Evolutionary conservation across 2,329 filamentous ascomycete genomes (phyloP).

Genomic region (Fusarium coffeatum): DNA sequence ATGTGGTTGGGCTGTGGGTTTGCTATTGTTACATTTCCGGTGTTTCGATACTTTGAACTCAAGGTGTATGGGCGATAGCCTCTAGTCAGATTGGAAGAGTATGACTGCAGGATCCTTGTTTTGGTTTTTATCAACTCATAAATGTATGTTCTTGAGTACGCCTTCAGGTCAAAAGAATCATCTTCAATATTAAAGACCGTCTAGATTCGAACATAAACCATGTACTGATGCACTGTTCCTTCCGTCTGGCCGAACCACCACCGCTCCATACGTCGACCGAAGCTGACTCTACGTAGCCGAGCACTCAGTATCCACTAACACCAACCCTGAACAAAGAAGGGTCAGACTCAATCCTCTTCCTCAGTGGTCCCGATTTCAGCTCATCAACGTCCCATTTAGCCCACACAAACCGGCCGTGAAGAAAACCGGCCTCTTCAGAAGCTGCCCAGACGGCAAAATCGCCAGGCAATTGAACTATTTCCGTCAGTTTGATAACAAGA

Average conservation of each 20-base stretch:
- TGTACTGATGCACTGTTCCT: fast-evolving
- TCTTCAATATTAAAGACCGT: background rate
- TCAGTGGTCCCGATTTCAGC: constrained; percentile 1
- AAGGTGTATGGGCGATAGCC: constrained; percentile 41
- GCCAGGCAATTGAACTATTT: background rate
- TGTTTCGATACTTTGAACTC: constrained; percentile 47
- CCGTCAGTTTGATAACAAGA: fast-evolving
- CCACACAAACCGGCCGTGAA: constrained; percentile 13
- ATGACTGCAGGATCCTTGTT: background rate
- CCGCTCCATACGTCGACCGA: no score
- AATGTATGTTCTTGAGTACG: fast-evolving
- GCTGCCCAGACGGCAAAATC: constrained; percentile 25
- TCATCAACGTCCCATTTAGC: constrained; percentile 23
- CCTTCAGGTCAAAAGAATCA: fast-evolving
- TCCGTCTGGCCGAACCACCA: fast-evolving
- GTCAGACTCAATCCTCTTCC: background rate
- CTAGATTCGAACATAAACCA: background rate
- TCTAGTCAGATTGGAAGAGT: background rate
- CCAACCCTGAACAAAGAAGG: constrained; percentile 1
- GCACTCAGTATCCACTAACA: background rate
- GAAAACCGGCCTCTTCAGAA: constrained; percentile 16
- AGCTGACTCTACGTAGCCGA: background rate
- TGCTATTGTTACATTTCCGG: constrained; percentile 58
- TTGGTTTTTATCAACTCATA: background rate
- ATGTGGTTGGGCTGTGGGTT: constrained; percentile 73